These are phyloP conservation scores for Mediolabrus comicus DNA, from an alignment of 108 stramenopile species.

Conservation along the genomic window DNA sequence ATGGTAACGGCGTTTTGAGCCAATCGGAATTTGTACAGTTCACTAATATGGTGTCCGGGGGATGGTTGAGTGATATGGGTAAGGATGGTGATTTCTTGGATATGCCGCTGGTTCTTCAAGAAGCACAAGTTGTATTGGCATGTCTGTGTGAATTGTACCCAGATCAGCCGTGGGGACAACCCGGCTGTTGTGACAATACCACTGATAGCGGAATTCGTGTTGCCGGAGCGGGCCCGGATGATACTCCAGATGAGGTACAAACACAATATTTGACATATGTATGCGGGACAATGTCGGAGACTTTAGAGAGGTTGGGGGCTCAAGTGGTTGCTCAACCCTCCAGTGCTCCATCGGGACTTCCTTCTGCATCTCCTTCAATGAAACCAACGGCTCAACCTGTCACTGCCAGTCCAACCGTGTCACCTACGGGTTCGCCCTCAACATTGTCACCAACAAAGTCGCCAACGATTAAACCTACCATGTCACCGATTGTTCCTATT, in stretches of 20 bases:
- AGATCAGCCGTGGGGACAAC: slow-evolving; percentile 1
- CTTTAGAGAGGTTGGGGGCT: slow-evolving; percentile 9
- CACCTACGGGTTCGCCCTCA: background rate
- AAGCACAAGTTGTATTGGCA: slow-evolving; percentile 27
- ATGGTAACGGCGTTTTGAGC: slow-evolving; percentile 28
- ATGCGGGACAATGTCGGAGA: slow-evolving; percentile 30
- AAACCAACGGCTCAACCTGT: slow-evolving; percentile 1
- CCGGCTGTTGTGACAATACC: slow-evolving; percentile 15
- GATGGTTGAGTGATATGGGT: slow-evolving; percentile 10
- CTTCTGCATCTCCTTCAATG: slow-evolving; percentile 2
- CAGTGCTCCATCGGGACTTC: slow-evolving; percentile 1
- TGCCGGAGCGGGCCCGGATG: slow-evolving; percentile 19
- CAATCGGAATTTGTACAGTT: slow-evolving; percentile 32
- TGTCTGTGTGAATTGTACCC: slow-evolving; percentile 33
- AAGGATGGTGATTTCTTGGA: slow-evolving; percentile 8
- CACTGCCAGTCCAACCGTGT: slow-evolving; percentile 5
- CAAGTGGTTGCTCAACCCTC: slow-evolving; percentile 17
- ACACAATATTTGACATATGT: slow-evolving; percentile 27
- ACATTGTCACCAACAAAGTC: background rate
- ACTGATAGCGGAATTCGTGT: slow-evolving; percentile 28
- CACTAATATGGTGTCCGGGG: slow-evolving; percentile 24
- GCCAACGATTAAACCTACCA: background rate
- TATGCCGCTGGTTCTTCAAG: slow-evolving; percentile 25
- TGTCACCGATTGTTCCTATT: background rate
- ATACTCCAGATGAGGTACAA: slow-evolving; percentile 5